Base-by-base conservation (phyloP, 2,329 filamentous ascomycete genomes). In the Pseudocercospora pini-densiflorae region DNA sequence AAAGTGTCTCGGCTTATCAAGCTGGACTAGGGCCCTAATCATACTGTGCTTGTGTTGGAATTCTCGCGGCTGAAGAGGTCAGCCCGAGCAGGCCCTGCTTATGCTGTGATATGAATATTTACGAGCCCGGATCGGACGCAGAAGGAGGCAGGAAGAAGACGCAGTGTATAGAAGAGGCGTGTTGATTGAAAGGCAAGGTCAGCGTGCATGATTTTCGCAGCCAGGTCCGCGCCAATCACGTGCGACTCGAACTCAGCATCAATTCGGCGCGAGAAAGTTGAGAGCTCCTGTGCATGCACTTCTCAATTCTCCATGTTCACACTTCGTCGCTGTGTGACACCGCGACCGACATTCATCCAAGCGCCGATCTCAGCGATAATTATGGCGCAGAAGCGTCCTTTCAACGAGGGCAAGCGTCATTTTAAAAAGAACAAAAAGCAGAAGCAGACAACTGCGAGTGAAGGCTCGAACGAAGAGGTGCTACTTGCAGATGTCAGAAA, bases 391-490 rank as follows among this genome's bases (percentile, higher is more conserved):
- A 80, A 79, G 67, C 72, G 78, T 47, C 51, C 73, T 2, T 79
- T 78, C 71, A 78, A 79, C 60, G 77, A 78, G 66, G 77, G 77
- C 67, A 74, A 76, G 68, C 67, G 76, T 60, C 76, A 79, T 64
- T 78, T 79, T 71, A 78, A 79, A 65, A 78, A 82, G 73, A 83
- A 79, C 69, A 83, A 84, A 77, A 82, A 82, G 75, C 80, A 81
- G 74, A 82, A 82, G 74, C 81, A 81, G 43, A 74, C 73, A 16
- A 76, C 78, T 8, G 75, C 72, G 10, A 79, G 76, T 54, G 81
- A 83, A 24, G 83, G 83, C 12, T 82, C 78, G 27, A 83, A 83
- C 63, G 83, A 85, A 66, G 82, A 84, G 63, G 79, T 85, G 40
- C 69, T 85, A 60, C 71, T 84, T 14, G 74, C 78, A 29, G 83